Conservation (phyloP, 208 protist species). For the Phytomonas serpens region DNA sequence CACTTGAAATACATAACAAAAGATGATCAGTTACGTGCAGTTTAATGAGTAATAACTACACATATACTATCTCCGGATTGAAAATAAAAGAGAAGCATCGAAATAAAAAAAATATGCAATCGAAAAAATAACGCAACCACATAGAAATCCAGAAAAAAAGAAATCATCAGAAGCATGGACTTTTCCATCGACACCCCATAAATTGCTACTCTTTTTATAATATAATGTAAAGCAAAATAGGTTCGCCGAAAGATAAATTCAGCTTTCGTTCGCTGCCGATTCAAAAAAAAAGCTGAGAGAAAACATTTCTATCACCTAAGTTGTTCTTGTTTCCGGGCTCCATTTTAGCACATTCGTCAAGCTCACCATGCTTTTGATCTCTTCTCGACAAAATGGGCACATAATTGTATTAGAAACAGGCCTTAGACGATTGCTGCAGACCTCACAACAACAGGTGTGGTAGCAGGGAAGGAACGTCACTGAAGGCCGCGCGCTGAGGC, state of each 20-base stretch:
- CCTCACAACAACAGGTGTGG: conserved; percentile 47
- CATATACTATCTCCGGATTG: conserved; percentile 13
- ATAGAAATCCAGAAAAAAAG: not conserved
- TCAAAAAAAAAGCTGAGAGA: conserved; percentile 11
- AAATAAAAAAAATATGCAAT: not conserved
- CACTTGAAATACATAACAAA: not conserved
- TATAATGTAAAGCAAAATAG: conserved; percentile 1
- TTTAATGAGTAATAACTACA: conserved; percentile 2
- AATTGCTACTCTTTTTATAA: not conserved
- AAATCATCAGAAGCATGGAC: not conserved
- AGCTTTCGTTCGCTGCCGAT: not conserved
- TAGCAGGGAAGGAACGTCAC: conserved; percentile 55
- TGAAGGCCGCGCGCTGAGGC: conserved; percentile 21
- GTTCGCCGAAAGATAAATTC: conserved; percentile 2
- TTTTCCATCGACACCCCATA: not conserved
- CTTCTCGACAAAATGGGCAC: conserved; percentile 40
- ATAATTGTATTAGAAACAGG: conserved; percentile 20
- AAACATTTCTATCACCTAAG: conserved; percentile 13
- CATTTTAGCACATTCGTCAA: conserved; percentile 14
- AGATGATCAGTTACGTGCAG: not conserved
- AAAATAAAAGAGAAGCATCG: not conserved
- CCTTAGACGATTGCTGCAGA: conserved; percentile 31
- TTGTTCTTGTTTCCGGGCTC: conserved; percentile 31
- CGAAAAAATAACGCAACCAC: not conserved
- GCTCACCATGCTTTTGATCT: conserved; percentile 45